Base-by-base conservation (phyloP, 1,139 yeast genomes). In the Diutina catenulata region DNA sequence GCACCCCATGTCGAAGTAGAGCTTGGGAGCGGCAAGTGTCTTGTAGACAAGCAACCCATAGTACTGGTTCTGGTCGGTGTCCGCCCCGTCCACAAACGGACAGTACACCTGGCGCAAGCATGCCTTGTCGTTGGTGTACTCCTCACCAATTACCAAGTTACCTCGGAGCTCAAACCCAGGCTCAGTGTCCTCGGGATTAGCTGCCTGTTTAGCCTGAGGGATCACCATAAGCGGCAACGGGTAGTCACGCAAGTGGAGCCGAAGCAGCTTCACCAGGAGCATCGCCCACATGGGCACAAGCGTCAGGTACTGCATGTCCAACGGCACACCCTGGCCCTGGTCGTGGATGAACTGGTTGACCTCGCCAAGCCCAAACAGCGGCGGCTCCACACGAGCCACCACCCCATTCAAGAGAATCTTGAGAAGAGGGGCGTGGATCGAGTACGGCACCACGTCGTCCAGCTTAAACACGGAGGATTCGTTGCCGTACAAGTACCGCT, bases 261-360 rank as follows among this genome's bases (percentile, higher is more conserved):
- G 55, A 29, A 74, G 52, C 42, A 76, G 82, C 10, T 61, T 61
- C 31, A 77, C 55, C 9, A 57, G 57, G 40, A 80, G 52, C 24
- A 68, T 62, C 18, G 76, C 40, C 52, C 59, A 64, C 39, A 77
- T 50, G 0, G 97, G 97, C 2, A 87, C 50, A 50, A 81, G 54
- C 16, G 82, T 62, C 0, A 93, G 76, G 52, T 77, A 88, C 39
- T 62, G 52, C 0, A 88, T 74, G 44, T 79, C 81, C 39, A 55
- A 52, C 0, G 97, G 96, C 20, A 80, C 70, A 0, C 94, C 94
- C 52, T 86, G 88, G 4, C 97, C 97, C 14, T 80, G 64, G 15
- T 75, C 70, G 50, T 77, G 59, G 24, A 88, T 54, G 51, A 77
- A 87, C 21, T 75, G 60, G 1, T 83, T 70, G 14, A 83, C 55